Conservation (phyloP, 169 alveolate genomes). For the Plasmodium ovale region DNA sequence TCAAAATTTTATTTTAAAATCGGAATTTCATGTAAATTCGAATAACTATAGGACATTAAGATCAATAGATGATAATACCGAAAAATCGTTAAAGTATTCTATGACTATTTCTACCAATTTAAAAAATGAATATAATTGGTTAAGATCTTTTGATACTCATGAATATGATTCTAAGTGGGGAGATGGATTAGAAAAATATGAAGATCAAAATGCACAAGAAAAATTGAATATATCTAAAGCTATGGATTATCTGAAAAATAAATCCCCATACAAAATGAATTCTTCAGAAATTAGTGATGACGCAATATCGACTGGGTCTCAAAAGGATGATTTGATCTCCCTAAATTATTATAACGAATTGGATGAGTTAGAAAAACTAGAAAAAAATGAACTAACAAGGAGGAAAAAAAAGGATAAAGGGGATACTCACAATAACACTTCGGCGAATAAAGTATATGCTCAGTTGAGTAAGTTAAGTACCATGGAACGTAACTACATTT, state of each 20-base stretch:
- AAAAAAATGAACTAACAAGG: conserved; percentile 30
- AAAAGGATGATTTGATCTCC: conserved; percentile 47
- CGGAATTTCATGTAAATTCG: conserved; percentile 75
- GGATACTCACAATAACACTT: conserved; percentile 11
- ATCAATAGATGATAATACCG: conserved; percentile 60
- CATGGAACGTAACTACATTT: neutral
- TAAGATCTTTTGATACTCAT: conserved; percentile 72
- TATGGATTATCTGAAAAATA: conserved; percentile 75
- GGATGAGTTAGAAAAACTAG: conserved; percentile 70
- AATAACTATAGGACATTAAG: conserved; percentile 50
- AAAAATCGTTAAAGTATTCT: conserved; percentile 68
- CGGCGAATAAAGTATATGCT: conserved; percentile 51
- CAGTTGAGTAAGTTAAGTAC: conserved; percentile 38
- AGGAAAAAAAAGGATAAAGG: conserved; percentile 55
- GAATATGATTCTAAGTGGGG: conserved; percentile 66
- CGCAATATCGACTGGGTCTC: conserved; percentile 23
- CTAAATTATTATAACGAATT: conserved; percentile 67
- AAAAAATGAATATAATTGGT: conserved; percentile 71
- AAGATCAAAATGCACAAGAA: conserved; percentile 67
- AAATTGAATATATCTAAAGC: conserved; percentile 69
- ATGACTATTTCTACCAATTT: conserved; percentile 55
- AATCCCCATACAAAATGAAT: conserved; percentile 70
- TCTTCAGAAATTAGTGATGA: conserved; percentile 74
- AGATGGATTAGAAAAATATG: conserved; percentile 75
- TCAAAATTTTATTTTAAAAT: conserved; percentile 84